Base-by-base conservation (phyloP, 495 filamentous ascomycete species). In the Chaetomium cochliodes region DNA sequence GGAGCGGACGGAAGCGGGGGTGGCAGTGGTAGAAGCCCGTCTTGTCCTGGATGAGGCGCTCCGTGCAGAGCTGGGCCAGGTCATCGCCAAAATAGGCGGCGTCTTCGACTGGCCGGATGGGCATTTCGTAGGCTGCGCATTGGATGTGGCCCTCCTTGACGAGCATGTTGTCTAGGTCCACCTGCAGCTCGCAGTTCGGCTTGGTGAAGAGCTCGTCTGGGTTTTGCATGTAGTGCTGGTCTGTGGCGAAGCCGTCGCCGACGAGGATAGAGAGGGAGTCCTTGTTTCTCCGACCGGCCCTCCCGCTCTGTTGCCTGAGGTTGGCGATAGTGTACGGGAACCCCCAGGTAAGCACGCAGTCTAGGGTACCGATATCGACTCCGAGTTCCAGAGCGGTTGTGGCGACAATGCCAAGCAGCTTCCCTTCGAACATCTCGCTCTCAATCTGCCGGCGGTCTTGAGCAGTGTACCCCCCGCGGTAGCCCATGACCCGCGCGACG, bases 291-390 rank as follows among this genome's bases (percentile, higher is more conserved):
- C 94, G 85, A 52, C 94, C 94, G 25, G 94, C 94, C 70, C 94
- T 86, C 18, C 94, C 94, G 69, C 92, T 96, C 77, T 99, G 94
- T 72, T 99, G 94, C 13, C 94, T 85, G 25, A 98, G 80, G 70
- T 97, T 97, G 47, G 94, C 87, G 61, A 98, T 97, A 0, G 91
- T 92, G 72, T 94, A 97, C 0, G 96, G 94, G 70, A 99, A 99
- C 1, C 93, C 93, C 53, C 93, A 85, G 0, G 92, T 97, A 41
- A 99, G 83, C 20, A 98, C 94, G 41, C 93, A 93, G 77, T 99
- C 96, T 41, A 99, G 81, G 15, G 88, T 92, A 15, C 96, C 94
- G 69, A 99, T 98, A 74, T 99, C 94, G 47, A 99, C 90, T 16
- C 94, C 94, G 1, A 99, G 76, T 73, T 98, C 94, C 8, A 99